Conservation (phyloP, 1,284 basidiomycete species). For the Ganoderma multipileum region DNA sequence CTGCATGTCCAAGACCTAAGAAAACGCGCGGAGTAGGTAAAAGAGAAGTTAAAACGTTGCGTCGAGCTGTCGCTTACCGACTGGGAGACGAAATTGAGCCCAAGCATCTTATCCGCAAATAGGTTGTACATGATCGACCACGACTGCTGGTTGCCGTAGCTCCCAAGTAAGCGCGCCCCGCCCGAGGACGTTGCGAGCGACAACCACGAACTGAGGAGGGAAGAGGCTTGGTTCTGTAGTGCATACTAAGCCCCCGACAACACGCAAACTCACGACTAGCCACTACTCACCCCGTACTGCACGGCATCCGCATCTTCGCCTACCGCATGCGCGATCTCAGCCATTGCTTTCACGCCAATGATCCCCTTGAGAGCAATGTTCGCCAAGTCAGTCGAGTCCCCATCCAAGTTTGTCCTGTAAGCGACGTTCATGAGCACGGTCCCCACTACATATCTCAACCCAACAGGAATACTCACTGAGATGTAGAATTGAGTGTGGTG, state of each 20-base stretch:
- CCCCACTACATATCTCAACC: not conserved
- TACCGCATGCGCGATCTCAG: conserved; percentile 58
- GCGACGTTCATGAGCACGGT: not conserved
- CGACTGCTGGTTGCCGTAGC: conserved; percentile 52
- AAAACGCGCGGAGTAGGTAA: not conserved
- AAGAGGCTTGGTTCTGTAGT: conserved; percentile 26
- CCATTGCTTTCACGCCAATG: conserved; percentile 72
- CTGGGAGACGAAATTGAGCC: conserved; percentile 30
- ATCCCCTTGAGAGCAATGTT: conserved; percentile 79
- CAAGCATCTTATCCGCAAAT: conserved; percentile 65
- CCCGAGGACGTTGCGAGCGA: conserved; percentile 44
- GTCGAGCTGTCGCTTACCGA: conserved; percentile 25
- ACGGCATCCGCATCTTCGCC: conserved; percentile 51
- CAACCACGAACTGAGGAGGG: conserved; percentile 34
- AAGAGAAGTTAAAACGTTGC: not conserved
- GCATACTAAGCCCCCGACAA: not conserved
- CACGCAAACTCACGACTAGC: not conserved
- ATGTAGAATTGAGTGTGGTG: conserved; percentile 60
- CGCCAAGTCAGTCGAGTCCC: conserved; percentile 60
- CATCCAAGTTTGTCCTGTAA: conserved; percentile 60
- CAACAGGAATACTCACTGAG: conserved; percentile 47
- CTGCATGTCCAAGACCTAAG: conserved; percentile 16
- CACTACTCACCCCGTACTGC: conserved; percentile 54
- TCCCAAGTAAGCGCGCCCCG: conserved; percentile 43
- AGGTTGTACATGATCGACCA: conserved; percentile 74